A percentile compares a stretch with the other conserved stretches of the same genome.
Conservation (phyloP, 2,329 filamentous ascomycete genomes). For the Fusarium xylarioides region DNA sequence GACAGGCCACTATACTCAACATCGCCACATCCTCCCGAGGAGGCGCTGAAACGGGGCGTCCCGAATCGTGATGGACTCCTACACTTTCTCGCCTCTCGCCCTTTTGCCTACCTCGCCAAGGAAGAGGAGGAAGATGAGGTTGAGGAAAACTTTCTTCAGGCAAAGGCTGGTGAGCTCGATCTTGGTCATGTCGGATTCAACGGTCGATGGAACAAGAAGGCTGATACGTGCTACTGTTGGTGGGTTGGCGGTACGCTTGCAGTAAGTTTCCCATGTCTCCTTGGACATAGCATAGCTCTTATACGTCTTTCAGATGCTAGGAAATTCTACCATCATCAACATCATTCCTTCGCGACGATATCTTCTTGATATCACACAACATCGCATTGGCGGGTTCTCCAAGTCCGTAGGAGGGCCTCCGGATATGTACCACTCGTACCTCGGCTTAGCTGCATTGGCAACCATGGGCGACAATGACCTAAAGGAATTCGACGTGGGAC, state of each 20-base stretch:
- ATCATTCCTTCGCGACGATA: slow-evolving; percentile 73
- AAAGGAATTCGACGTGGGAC: slow-evolving; percentile 74
- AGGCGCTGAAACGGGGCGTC: slow-evolving; percentile 49
- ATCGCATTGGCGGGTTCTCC: slow-evolving; percentile 84
- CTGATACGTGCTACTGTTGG: slow-evolving; percentile 96
- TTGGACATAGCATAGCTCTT: neutral
- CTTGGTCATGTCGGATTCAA: slow-evolving; percentile 78
- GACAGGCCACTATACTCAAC: slow-evolving; percentile 61
- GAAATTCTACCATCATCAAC: slow-evolving; percentile 66
- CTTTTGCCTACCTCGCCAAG: slow-evolving; percentile 67
- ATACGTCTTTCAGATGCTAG: slow-evolving; percentile 62
- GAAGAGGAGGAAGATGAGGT: slow-evolving; percentile 58
- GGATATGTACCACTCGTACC: slow-evolving; percentile 87
- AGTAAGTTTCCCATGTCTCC: slow-evolving; percentile 42
- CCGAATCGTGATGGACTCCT: slow-evolving; percentile 46
- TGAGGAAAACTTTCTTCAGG: slow-evolving; percentile 51
- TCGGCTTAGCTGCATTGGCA: slow-evolving; percentile 83
- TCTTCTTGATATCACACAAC: slow-evolving; percentile 85
- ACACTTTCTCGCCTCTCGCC: slow-evolving; percentile 71
- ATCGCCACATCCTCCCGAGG: slow-evolving; percentile 11
- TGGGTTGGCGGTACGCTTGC: slow-evolving; percentile 79
- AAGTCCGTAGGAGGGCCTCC: slow-evolving; percentile 74
- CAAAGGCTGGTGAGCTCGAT: slow-evolving; percentile 46
- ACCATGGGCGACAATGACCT: slow-evolving; percentile 76
- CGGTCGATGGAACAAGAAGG: slow-evolving; percentile 87